Conservation (phyloP, 768 basidiomycete species). For the Phylloporus sp. region DNA sequence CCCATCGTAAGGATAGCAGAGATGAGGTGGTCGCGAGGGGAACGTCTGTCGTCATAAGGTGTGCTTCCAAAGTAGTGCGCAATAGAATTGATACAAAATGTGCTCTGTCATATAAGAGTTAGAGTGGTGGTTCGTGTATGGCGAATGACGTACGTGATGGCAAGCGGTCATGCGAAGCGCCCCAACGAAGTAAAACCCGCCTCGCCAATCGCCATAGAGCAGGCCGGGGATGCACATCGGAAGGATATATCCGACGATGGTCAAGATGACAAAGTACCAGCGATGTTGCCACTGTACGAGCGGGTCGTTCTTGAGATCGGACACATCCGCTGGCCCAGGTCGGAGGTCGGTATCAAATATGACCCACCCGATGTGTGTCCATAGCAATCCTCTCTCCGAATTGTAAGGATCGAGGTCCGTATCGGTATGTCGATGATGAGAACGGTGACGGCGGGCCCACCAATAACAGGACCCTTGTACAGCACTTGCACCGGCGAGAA, state of each 20-base stretch:
- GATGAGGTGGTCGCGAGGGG: slow-evolving; percentile 72
- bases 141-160: slow-evolving; percentile 61
- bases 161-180: slow-evolving; percentile 66
- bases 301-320: slow-evolving; percentile 64
- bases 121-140: background rate
- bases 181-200: slow-evolving; percentile 75
- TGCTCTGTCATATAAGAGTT: slow-evolving; percentile 44
- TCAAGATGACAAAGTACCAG: slow-evolving; percentile 58
- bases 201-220: slow-evolving; percentile 70
- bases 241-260: slow-evolving; percentile 65
- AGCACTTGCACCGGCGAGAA: slow-evolving; percentile 73
- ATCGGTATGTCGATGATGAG: slow-evolving; percentile 81
- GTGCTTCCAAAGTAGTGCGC: slow-evolving; percentile 80
- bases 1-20: slow-evolving; percentile 79
- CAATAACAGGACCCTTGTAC: slow-evolving; percentile 85
- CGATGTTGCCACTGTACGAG: slow-evolving; percentile 77
- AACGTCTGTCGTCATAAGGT: slow-evolving; percentile 76
- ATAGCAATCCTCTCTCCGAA: slow-evolving; percentile 68
- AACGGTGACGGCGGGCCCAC: slow-evolving; percentile 83
- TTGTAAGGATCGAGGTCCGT: slow-evolving; percentile 85
- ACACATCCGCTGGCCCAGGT: slow-evolving; percentile 67
- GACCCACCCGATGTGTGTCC: slow-evolving; percentile 86
- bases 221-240: slow-evolving; percentile 67
- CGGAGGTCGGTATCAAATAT: slow-evolving; percentile 67
- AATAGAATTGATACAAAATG: slow-evolving; percentile 85